These are phyloP conservation scores for Lachnellula cervina DNA, from an alignment of 2,329 filamentous ascomycete species.

Conservation along the genomic window DNA sequence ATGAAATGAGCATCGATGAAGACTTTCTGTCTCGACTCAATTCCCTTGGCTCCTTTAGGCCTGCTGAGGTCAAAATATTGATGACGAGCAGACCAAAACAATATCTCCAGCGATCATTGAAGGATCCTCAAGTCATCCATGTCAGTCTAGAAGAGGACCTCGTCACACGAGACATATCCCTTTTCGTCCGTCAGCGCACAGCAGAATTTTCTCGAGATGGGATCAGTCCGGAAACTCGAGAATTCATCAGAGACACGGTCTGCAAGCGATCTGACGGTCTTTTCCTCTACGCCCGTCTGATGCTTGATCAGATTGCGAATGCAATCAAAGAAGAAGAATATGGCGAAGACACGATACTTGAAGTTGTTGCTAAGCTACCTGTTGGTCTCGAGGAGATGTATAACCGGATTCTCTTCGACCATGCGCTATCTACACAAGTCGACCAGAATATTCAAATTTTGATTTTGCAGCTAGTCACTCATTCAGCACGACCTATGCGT, in stretches of 20 bases:
- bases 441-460: slow-evolving; percentile 16
- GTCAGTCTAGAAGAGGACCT: slow-evolving; percentile 19
- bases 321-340: slow-evolving; percentile 5
- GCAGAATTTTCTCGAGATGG: slow-evolving; percentile 1
- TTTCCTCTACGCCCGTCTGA: slow-evolving; percentile 22
- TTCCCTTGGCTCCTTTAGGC: slow-evolving; percentile 8
- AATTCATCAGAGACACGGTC: slow-evolving; percentile 6
- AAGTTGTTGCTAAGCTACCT: slow-evolving; percentile 5
- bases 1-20: slow-evolving; percentile 13
- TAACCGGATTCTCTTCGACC: slow-evolving; percentile 14
- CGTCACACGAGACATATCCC: slow-evolving; percentile 17
- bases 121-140: slow-evolving; percentile 14
- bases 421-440: slow-evolving; percentile 8
- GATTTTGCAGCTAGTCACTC: slow-evolving; percentile 19
- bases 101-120: slow-evolving; percentile 16
- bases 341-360: slow-evolving; percentile 3
- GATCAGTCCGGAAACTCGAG: neutral
- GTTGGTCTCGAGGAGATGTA: slow-evolving; percentile 27
- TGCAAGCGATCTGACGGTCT: slow-evolving; percentile 15
- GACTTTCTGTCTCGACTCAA: slow-evolving; percentile 11
- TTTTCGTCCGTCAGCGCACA: slow-evolving; percentile 13
- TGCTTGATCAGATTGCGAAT: slow-evolving; percentile 20
- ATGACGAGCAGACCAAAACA: slow-evolving; percentile 22
- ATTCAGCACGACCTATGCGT: slow-evolving; percentile 21
- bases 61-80: slow-evolving; percentile 15